Evolutionary conservation across 306 rosid genomes (phyloP).

Genomic region (Rosa multiflora): DNA sequence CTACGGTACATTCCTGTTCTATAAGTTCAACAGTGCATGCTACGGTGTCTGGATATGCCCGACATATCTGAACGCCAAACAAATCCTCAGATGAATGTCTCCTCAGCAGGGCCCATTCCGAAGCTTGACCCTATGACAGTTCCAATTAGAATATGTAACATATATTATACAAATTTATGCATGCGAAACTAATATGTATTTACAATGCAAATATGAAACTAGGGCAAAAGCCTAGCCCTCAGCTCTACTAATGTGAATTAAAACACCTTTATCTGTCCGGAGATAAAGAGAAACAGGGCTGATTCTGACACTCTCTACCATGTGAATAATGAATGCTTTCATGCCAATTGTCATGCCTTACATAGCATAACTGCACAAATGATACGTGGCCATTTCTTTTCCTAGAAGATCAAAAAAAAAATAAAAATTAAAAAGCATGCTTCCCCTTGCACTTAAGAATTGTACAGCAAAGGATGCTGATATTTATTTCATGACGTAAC

Average conservation of each 20-base stretch:
- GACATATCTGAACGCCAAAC: slow-evolving; percentile 95
- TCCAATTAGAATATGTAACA: slow-evolving; percentile 8
- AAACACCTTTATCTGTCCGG: background rate
- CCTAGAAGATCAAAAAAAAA: background rate
- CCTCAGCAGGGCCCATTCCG: slow-evolving; percentile 94
- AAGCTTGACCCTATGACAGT: slow-evolving; percentile 80
- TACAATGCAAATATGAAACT: background rate
- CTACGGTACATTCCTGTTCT: slow-evolving; percentile 73
- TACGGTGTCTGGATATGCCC: slow-evolving; percentile 75
- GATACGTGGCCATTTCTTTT: background rate
- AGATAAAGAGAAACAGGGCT: background rate
- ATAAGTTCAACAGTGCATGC: slow-evolving; percentile 75
- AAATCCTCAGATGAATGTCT: slow-evolving; percentile 84
- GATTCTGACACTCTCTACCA: background rate
- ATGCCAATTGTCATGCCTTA: background rate
- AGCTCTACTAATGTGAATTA: background rate
- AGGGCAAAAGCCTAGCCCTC: background rate
- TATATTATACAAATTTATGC: background rate
- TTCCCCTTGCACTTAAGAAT: background rate
- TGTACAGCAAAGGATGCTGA: background rate
- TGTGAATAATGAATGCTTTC: background rate
- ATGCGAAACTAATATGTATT: background rate
- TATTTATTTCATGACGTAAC: background rate
- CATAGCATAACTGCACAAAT: background rate
- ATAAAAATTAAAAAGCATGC: background rate